Evolutionary conservation across 2,329 filamentous ascomycete species (phyloP).

Genomic region (Microdochium bolleyi): DNA sequence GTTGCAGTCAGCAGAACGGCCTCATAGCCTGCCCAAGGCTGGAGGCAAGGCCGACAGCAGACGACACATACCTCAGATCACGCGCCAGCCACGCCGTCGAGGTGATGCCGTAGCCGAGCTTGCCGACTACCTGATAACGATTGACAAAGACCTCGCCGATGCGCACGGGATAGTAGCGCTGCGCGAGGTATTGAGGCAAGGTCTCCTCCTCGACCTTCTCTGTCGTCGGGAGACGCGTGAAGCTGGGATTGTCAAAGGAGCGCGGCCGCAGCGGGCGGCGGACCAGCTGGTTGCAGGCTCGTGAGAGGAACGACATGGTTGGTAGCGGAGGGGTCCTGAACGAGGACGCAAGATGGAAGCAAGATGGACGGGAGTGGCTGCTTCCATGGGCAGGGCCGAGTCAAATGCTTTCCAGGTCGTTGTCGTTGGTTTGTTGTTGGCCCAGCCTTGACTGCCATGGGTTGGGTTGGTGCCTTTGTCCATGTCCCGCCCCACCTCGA

Average conservation of each 20-base stretch:
- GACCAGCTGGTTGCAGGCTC: not conserved
- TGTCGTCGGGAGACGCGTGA: not conserved
- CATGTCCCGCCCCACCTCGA: no score
- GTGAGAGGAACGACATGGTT: not conserved
- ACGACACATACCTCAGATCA: constrained; percentile 6
- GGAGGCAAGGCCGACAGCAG: not conserved
- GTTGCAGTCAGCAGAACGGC: not conserved
- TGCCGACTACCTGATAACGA: constrained; percentile 14
- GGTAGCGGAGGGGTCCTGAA: no score
- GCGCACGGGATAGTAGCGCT: constrained; percentile 4
- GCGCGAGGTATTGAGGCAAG: constrained; percentile 2
- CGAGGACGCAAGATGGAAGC: no score
- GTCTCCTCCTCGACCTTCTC: constrained; percentile 5
- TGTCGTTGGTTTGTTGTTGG: no score
- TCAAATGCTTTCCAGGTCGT: no score
- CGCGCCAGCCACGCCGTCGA: constrained; percentile 15
- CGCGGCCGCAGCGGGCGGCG: not conserved
- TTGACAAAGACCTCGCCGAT: constrained; percentile 7
- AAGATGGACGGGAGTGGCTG: no score
- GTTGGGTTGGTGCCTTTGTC: no score
- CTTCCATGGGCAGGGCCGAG: no score
- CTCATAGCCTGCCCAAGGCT: not conserved
- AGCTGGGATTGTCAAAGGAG: not conserved
- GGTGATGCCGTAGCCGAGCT: constrained; percentile 12
- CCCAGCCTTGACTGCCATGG: no score